Percentiles rank a stretch among this genome's conserved stretches.
Conservation (phyloP, 2,329 filamentous ascomycete species). For the Byssochlamys sp. region DNA sequence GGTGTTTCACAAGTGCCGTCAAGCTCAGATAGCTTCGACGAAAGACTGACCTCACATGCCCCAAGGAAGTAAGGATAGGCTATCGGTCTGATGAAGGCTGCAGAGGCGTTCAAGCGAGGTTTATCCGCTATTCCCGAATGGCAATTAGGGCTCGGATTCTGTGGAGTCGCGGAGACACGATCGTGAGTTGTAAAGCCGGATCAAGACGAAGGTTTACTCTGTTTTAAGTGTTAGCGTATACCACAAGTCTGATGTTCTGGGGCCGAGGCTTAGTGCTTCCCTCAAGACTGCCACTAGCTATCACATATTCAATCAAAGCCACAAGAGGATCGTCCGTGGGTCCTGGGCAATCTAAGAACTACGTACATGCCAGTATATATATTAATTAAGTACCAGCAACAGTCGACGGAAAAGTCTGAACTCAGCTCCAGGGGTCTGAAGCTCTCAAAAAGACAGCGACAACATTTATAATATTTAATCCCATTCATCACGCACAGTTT, state of each 20-base stretch:
- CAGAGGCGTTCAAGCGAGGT: background rate
- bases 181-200: background rate
- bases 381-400: background rate
- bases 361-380: background rate
- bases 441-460: background rate
- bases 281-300: background rate
- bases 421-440: background rate
- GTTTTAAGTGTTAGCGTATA: background rate
- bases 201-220: background rate
- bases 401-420: background rate
- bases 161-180: background rate
- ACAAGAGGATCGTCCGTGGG: background rate
- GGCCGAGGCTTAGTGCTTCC: background rate
- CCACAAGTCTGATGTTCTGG: background rate
- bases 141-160: background rate
- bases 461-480: background rate
- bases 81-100: background rate
- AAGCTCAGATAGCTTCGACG: background rate
- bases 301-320: background rate
- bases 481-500: background rate
- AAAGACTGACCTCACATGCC: too few species aligned
- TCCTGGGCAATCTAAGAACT: background rate
- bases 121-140: background rate
- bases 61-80: background rate
- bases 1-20: background rate